A percentile compares a stretch with the other conserved stretches of the same genome.
phyloP scores from a whole-genome alignment of 208 protist species.

The Wallacemonas rigidus region DNA sequence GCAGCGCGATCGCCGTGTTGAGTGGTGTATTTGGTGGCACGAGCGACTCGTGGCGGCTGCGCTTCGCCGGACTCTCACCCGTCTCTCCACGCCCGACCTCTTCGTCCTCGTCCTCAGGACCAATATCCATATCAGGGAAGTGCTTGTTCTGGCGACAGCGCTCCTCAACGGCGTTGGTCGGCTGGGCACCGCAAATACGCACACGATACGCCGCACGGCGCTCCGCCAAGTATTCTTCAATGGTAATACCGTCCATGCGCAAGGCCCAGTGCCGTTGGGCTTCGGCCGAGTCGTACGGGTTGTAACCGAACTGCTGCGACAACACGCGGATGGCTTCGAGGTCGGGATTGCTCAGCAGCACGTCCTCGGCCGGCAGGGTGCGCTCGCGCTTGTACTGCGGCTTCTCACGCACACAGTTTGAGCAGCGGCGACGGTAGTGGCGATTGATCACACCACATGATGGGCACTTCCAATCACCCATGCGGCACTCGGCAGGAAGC shows the following conservation, averaged over 20 bases:
- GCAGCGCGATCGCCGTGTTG: conserved; percentile 56
- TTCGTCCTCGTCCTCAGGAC: conserved; percentile 39
- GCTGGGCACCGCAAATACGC: conserved; percentile 62
- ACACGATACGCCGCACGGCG: conserved; percentile 77
- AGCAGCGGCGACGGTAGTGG: conserved; percentile 89
- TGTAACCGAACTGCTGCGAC: conserved; percentile 88
- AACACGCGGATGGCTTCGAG: conserved; percentile 45
- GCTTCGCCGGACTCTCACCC: conserved; percentile 30
- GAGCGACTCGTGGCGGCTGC: conserved; percentile 47
- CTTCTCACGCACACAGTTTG: conserved; percentile 90
- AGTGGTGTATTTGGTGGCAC: conserved; percentile 53
- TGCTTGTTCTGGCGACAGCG: conserved; percentile 67
- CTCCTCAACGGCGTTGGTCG: conserved; percentile 60
- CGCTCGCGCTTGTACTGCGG: conserved; percentile 87
- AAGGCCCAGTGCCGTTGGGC: conserved; percentile 75
- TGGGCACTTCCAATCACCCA: conserved; percentile 91
- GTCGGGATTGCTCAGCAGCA: conserved; percentile 73
- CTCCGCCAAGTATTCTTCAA: conserved; percentile 68
- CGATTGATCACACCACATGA: conserved; percentile 91
- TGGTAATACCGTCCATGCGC: conserved; percentile 40
- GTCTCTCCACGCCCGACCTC: conserved; percentile 27
- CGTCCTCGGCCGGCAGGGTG: conserved; percentile 61
- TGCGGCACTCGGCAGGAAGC: conserved; percentile 82
- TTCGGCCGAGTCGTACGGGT: conserved; percentile 67
- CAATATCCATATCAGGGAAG: conserved; percentile 81